Percentiles rank a stretch among this genome's conserved stretches.
These are phyloP conservation scores for Asparagopsis taxiformis DNA, from an alignment of 31 red algal species.

Conservation along the genomic window DNA sequence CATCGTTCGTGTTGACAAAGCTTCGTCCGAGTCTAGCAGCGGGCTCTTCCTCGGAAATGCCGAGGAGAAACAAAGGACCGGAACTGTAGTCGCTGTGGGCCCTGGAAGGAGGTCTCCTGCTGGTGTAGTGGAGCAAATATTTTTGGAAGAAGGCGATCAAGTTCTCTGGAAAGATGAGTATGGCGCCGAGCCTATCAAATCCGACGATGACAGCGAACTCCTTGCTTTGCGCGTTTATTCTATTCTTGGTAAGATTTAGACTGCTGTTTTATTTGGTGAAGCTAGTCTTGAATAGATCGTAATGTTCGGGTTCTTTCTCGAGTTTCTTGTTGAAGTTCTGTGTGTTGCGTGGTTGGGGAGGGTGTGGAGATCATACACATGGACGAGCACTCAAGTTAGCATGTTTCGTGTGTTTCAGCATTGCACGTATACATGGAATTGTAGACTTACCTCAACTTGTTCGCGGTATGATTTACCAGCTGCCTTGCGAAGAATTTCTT, in stretches of 20 bases:
- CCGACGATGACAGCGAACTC: constrained; percentile 2
- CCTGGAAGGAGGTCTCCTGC: constrained; percentile 16
- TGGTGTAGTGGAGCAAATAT: constrained; percentile 11
- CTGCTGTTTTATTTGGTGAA: constrained; percentile 46
- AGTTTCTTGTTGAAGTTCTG: constrained; percentile 67
- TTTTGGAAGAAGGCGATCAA: constrained; percentile 16
- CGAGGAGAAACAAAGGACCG: constrained; percentile 8
- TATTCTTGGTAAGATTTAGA: constrained; percentile 17
- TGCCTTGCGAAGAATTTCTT: constrained; percentile 10
- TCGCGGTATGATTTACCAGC: constrained; percentile 21
- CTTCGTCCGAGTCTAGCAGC: neutral
- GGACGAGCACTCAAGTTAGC: too few relatives aligned
- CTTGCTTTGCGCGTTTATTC: constrained; percentile 19
- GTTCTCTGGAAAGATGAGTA: constrained; percentile 40
- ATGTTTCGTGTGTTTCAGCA: too few relatives aligned
- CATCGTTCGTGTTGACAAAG: constrained; percentile 7
- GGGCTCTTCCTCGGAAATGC: constrained; percentile 15
- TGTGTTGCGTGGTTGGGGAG: too few relatives aligned
- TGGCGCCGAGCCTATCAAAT: constrained; percentile 11
- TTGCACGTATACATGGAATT: too few relatives aligned
- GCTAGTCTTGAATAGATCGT: constrained; percentile 65
- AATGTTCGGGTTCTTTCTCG: constrained; percentile 58
- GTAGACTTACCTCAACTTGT: constrained; percentile 30
- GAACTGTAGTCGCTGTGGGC: constrained; percentile 32
- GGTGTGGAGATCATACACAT: too few relatives aligned